phyloP scores from a whole-genome alignment of 306 rosid species.

The Lathyrus tuberosus region DNA sequence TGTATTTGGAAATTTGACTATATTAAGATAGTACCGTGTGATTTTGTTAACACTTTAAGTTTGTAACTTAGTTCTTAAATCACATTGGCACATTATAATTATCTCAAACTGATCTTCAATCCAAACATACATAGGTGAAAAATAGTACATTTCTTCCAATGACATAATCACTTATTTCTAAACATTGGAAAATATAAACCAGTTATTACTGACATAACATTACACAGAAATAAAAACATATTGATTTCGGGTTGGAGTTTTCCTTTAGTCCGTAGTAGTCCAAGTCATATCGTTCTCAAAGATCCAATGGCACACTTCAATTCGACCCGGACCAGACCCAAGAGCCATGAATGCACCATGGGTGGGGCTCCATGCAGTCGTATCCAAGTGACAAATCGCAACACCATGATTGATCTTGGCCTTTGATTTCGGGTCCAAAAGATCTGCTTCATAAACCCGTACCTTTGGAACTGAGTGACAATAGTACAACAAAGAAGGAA shows the following conservation, averaged over 20 bases:
- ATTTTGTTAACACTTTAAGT: neutral
- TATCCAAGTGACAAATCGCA: slow-evolving; percentile 87
- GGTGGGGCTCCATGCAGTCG: slow-evolving; percentile 76
- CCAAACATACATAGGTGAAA: neutral
- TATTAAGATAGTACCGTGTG: neutral
- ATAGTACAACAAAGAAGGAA: slow-evolving; percentile 75
- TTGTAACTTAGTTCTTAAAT: neutral
- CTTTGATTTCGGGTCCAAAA: slow-evolving; percentile 60
- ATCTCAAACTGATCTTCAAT: neutral
- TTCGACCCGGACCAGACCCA: slow-evolving; percentile 69
- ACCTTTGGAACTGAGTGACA: slow-evolving; percentile 93
- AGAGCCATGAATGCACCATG: slow-evolving; percentile 80
- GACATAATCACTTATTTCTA: slow-evolving; percentile 1
- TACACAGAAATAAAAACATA: neutral
- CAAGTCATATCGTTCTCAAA: slow-evolving; percentile 88
- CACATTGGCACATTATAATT: neutral
- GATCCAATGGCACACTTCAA: slow-evolving; percentile 92
- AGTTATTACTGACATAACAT: neutral
- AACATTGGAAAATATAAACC: too few species aligned
- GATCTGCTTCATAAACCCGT: slow-evolving; percentile 81
- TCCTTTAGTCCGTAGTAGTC: slow-evolving; percentile 39
- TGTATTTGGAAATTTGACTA: neutral
- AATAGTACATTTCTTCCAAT: neutral
- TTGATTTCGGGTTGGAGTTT: neutral
- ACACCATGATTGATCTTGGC: slow-evolving; percentile 70